These are phyloP conservation scores for Tolypocladium paradoxum DNA, from an alignment of 2,329 filamentous ascomycete species.

Conservation along the genomic window DNA sequence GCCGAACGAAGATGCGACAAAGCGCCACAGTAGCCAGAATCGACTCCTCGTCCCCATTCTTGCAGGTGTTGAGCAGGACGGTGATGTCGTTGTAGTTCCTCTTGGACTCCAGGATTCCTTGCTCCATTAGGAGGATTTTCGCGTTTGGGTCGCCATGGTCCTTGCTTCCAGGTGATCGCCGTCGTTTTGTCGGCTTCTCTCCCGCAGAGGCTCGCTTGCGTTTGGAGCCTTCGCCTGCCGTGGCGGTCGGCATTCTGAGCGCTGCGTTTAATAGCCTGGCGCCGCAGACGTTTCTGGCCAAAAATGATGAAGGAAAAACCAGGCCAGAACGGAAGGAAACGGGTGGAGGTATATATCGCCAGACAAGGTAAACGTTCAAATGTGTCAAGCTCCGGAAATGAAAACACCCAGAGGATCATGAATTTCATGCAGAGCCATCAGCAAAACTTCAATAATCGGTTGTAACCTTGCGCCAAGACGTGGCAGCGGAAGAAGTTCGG, in stretches of 20 bases:
- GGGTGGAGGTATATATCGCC: neutral
- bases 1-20: constrained; percentile 74
- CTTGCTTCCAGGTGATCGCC: constrained; percentile 31
- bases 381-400: neutral
- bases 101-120: constrained; percentile 71
- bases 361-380: neutral
- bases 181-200: constrained; percentile 38
- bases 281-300: neutral
- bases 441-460: constrained; percentile 3
- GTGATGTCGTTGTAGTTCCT: constrained; percentile 90
- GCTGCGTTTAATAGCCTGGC: neutral
- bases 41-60: constrained; percentile 40
- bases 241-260: constrained; percentile 15
- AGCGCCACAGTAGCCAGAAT: constrained; percentile 68
- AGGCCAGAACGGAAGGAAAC: no score
- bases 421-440: neutral
- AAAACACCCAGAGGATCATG: neutral
- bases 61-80: constrained; percentile 47
- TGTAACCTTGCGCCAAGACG: constrained; percentile 6
- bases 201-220: constrained; percentile 37
- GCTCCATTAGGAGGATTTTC: constrained; percentile 65
- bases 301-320: neutral
- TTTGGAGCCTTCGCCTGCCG: constrained; percentile 24
- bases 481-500: constrained; percentile 12
- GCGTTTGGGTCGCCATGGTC: constrained; percentile 45